Evolutionary conservation across 345 rosid species (phyloP).

Genomic region (Linum lewisii): DNA sequence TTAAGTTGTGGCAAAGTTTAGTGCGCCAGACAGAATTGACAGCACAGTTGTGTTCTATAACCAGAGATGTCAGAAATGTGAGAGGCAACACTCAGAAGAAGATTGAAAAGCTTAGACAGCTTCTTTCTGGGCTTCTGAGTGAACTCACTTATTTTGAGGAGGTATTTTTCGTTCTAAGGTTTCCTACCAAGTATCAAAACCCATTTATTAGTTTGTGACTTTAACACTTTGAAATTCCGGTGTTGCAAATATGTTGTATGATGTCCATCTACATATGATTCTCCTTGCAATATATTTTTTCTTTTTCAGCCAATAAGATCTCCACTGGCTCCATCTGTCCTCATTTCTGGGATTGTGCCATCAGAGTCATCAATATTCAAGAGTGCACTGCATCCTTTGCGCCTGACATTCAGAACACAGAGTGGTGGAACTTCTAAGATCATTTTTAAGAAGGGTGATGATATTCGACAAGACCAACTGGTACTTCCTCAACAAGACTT

Average conservation of each 20-base stretch:
- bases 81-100: conserved; percentile 97
- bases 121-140: conserved; percentile 89
- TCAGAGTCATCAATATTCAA: conserved; percentile 93
- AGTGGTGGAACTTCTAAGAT: conserved; percentile 70
- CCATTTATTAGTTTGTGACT: conserved; percentile 11
- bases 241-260: not conserved
- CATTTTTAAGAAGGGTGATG: conserved; percentile 97
- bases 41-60: conserved; percentile 87
- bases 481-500: conserved; percentile 26
- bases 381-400: conserved; percentile 86
- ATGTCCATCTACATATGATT: conserved; percentile 7
- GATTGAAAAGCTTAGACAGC: conserved; percentile 96
- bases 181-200: conserved; percentile 7
- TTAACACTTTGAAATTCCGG: conserved; percentile 1
- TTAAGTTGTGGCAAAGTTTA: conserved; percentile 81
- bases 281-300: conserved; percentile 7
- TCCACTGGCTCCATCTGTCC: conserved; percentile 67
- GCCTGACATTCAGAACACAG: conserved; percentile 72
- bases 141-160: conserved; percentile 95
- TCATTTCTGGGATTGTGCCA: conserved; percentile 81
- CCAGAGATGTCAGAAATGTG: conserved; percentile 84
- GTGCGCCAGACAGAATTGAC: conserved; percentile 91
- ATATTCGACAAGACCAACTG: conserved; percentile 97
- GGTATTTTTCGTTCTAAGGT: conserved; percentile 34
- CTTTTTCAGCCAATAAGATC: conserved; percentile 78